Evolutionary conservation across 2,329 filamentous ascomycete species (phyloP).

Genomic region (Arthroderma sp.): DNA sequence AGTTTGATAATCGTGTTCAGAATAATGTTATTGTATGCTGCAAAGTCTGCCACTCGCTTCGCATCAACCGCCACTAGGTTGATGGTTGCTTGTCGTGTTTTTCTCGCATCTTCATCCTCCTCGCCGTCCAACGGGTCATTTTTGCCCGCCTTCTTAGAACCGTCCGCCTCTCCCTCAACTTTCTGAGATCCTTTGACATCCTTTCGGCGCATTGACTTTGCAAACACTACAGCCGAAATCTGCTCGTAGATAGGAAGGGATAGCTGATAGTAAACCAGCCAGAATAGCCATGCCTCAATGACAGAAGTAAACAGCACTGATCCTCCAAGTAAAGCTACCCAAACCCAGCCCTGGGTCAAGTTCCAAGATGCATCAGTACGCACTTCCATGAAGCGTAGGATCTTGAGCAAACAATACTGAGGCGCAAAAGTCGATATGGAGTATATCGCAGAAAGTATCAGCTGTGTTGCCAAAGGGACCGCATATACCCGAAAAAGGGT

Average conservation of each 20-base stretch:
- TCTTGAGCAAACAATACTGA: conserved; percentile 53
- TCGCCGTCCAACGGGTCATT: conserved; percentile 18
- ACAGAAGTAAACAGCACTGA: conserved; percentile 43
- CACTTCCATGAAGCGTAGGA: conserved; percentile 52
- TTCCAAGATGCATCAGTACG: conserved; percentile 35
- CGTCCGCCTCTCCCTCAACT: conserved; percentile 19
- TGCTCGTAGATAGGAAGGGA: conserved; percentile 55
- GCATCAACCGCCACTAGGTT: conserved; percentile 69
- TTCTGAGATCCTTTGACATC: conserved; percentile 51
- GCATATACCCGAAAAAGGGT: conserved; percentile 48
- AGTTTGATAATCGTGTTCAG: conserved; percentile 50
- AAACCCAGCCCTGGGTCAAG: conserved; percentile 48
- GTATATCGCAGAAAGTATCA: conserved; percentile 40
- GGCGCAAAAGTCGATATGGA: conserved; percentile 54
- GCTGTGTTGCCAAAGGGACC: conserved; percentile 44
- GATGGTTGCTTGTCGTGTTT: conserved; percentile 56
- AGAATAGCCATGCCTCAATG: conserved; percentile 53
- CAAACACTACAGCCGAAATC: conserved; percentile 58
- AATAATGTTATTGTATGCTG: conserved; percentile 53
- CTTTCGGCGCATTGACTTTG: conserved; percentile 64
- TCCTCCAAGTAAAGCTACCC: conserved; percentile 52
- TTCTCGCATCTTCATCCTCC: conserved; percentile 35
- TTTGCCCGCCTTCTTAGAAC: conserved; percentile 21
- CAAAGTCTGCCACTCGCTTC: conserved; percentile 55
- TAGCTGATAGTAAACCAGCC: conserved; percentile 51